Evolutionary conservation across 345 rosid genomes (phyloP), one percentile per base, ranked within the genome.

Genomic region (Isatis tinctoria): DNA sequence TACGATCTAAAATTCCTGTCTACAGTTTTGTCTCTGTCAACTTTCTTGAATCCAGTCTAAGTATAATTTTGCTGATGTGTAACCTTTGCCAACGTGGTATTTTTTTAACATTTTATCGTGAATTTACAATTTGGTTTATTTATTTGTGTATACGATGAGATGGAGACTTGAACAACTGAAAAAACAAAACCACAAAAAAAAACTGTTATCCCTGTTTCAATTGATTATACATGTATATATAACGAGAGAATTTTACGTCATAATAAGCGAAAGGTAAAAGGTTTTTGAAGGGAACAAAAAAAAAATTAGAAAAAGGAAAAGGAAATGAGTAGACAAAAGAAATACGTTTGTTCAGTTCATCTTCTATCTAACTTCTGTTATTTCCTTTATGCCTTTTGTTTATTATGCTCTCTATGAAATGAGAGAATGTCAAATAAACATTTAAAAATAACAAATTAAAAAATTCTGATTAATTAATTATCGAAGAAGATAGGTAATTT

Each of bases 291-390:
- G 49, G 30, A 3, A 27, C 0, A 27, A 27, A 27, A 3, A 3
- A 4, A 27, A 3, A 27, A 40, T 18, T 13, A 28, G 4, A 0
- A 35, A 36, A 47, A 7, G 0, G 1, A 8, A 26, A 30, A 10
- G 27, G 22, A 62, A 66, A 18, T 30, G 52, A 67, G 64, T 49
- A 40, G 36, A 51, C 62, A 68, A 68, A 75, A 54, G 36, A 67
- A 8, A 49, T 49, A 59, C 73, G 73, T 60, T 74, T 59, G 78
- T 20, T 45, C 40, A 74, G 61, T 39, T 73, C 71, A 65, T 44
- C 58, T 54, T 65, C 28, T 44, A 73, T 33, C 65, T 64, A 64
- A 33, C 20, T 53, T 63, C 0, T 62, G 45, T 41, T 67, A 5
- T 67, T 60, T 32, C 47, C 54, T 68, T 67, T 75, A 59, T 60